Evolutionary conservation across 768 basidiomycete species (phyloP), one percentile per base, ranked within the genome.

Genomic region (Tricholoma sp.): DNA sequence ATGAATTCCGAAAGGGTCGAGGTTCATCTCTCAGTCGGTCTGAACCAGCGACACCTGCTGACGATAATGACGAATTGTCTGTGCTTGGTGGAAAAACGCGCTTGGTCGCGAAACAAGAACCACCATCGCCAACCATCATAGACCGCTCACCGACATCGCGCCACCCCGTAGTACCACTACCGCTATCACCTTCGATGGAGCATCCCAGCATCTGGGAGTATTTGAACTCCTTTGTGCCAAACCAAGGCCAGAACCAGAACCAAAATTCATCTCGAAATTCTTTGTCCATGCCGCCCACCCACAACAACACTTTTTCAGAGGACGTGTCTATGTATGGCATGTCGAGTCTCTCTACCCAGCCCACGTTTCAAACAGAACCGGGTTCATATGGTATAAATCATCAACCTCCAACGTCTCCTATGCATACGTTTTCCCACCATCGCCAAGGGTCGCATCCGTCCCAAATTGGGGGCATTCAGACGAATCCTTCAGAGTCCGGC

Each of bases 151-250:
- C 89, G 7, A 80, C 74, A n/a, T 83, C 87, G 9, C 78, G 77
- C 48, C 85, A 88, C 61, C 88, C 88, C 2, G 77, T 89, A 24
- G 84, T 90, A 8, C 88, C 89, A 15, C 72, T 90, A 5, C 86
- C 87, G 2, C 65, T 90, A 39, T 76, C 80, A 17, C 74, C 80
- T 4, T 75, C 76, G 12, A 67, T 74, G 50, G 78, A 76, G 53
- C 81, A 88, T 59, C 83, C 83, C 7, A 81, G 69, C n/a, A 79
- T 90, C 2, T 73, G 84, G 53, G 84, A 86, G 57, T 91, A 91
- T 63, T 69, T 91, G 54, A 77, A 78, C 45, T 83, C 88, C 6
- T 90, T 91, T 65, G 62, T 66, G 54, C 65, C 64, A 24, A 64
- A 36, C 57, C 57, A 31, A 65, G 66, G 33, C 3, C 62, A 65